Conservation (phyloP, 306 rosid species). For the Begonia loranthoides region DNA sequence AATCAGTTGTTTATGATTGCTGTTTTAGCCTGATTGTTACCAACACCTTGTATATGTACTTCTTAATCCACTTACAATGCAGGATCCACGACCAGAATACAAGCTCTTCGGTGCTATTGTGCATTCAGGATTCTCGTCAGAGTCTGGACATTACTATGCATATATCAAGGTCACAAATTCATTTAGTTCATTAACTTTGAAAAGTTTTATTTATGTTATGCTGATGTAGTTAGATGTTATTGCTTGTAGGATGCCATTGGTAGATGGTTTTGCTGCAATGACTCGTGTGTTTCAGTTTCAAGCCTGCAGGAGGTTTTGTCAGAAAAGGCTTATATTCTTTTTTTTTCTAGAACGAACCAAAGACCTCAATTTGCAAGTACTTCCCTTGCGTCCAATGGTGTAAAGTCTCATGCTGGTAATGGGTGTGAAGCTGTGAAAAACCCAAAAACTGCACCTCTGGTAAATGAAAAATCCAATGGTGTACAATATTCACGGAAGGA, state of each 20-base stretch:
- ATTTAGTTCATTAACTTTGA: too few species aligned
- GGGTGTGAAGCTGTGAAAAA: slow-evolving; percentile 43
- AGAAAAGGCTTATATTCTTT: slow-evolving; percentile 88
- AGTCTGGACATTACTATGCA: slow-evolving; percentile 96
- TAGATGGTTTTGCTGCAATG: slow-evolving; percentile 92
- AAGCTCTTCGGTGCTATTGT: slow-evolving; percentile 94
- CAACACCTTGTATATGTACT: too few species aligned
- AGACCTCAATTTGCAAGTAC: slow-evolving; percentile 32
- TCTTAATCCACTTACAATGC: slow-evolving; percentile 4
- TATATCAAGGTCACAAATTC: slow-evolving; percentile 58
- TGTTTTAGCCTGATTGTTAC: too few species aligned
- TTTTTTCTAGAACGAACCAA: slow-evolving; percentile 82
- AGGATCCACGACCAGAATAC: slow-evolving; percentile 91
- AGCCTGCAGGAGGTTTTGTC: slow-evolving; percentile 76
- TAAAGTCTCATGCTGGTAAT: slow-evolving; percentile 44
- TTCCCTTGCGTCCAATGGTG: slow-evolving; percentile 42
- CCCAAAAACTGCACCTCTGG: slow-evolving; percentile 30
- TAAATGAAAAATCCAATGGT: slow-evolving; percentile 22
- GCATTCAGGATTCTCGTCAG: slow-evolving; percentile 92
- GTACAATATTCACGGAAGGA: slow-evolving; percentile 47
- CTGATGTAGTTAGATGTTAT: slow-evolving; percentile 12
- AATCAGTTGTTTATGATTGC: too few species aligned
- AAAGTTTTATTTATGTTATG: background rate
- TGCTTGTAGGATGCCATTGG: slow-evolving; percentile 70
- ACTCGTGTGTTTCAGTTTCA: slow-evolving; percentile 68